These are phyloP conservation scores for Xylaria hypoxylon DNA, from an alignment of 2,329 filamentous ascomycete species.

Conservation along the genomic window DNA sequence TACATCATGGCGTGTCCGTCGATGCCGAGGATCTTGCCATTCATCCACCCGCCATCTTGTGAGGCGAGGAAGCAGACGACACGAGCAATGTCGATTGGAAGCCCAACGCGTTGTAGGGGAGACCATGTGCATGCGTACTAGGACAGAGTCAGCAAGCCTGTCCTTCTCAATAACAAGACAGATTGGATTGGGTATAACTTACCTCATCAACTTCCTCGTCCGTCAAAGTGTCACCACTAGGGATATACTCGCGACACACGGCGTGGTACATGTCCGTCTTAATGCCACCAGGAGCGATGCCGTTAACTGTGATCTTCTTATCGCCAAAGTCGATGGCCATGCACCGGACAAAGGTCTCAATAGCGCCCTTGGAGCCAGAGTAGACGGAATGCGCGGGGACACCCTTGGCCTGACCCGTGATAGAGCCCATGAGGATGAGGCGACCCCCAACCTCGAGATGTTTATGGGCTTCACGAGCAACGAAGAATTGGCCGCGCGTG, in stretches of 20 bases:
- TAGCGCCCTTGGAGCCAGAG: conserved; percentile 79
- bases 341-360: conserved; percentile 80
- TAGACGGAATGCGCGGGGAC: conserved; percentile 80
- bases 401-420: conserved; percentile 73
- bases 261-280: conserved; percentile 77
- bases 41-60: conserved; percentile 61
- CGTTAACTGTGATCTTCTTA: conserved; percentile 75
- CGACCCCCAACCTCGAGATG: conserved; percentile 75
- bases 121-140: conserved; percentile 73
- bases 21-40: conserved; percentile 53
- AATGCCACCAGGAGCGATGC: conserved; percentile 74
- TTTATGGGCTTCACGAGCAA: conserved; percentile 77
- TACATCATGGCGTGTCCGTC: conserved; percentile 52
- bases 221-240: conserved; percentile 64
- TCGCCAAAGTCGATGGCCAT: conserved; percentile 78
- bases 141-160: conserved; percentile 13
- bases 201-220: conserved; percentile 71
- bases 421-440: conserved; percentile 79
- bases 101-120: conserved; percentile 72
- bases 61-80: conserved; percentile 68
- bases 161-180: background rate
- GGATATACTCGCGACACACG: conserved; percentile 73
- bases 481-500: conserved; percentile 77
- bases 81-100: conserved; percentile 75
- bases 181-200: conserved; percentile 19